Conservation (phyloP, 208 protist species). For the Trypanosoma rangeli region DNA sequence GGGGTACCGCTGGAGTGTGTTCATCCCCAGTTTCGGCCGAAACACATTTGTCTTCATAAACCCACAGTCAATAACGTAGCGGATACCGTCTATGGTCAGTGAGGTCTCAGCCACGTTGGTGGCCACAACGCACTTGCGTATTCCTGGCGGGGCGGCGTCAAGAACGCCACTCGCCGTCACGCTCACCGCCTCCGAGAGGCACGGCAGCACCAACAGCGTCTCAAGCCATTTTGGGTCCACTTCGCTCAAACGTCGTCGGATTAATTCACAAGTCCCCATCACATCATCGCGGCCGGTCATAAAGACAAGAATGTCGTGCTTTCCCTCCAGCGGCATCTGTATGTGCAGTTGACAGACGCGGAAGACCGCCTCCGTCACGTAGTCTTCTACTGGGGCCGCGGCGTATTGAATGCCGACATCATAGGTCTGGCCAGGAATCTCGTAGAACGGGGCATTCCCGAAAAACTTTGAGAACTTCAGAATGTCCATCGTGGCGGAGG, state of each 20-base stretch:
- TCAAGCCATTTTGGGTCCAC: conserved; percentile 92
- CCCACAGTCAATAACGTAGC: conserved; percentile 96
- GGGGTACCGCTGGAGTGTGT: conserved; percentile 95
- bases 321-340: conserved; percentile 71
- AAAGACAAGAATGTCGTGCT: conserved; percentile 98
- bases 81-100: conserved; percentile 98
- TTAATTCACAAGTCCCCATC: conserved; percentile 87
- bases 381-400: conserved; percentile 81
- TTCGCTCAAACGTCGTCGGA: conserved; percentile 86
- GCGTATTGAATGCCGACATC: conserved; percentile 80
- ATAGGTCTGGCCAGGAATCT: conserved; percentile 97
- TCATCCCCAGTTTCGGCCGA: conserved; percentile 97
- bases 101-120: conserved; percentile 99
- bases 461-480: conserved; percentile 98
- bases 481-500: conserved; percentile 99
- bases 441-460: conserved; percentile 94
- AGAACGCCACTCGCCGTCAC: conserved; percentile 94
- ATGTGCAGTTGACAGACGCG: conserved; percentile 87
- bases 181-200: conserved; percentile 91
- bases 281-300: conserved; percentile 98
- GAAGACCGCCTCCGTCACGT: conserved; percentile 80
- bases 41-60: conserved; percentile 99
- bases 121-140: conserved; percentile 98
- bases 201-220: conserved; percentile 89
- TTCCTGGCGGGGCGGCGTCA: conserved; percentile 89